Evolutionary conservation across 305 asterid genomes (phyloP).

Genomic region (Solanum hybrid): DNA sequence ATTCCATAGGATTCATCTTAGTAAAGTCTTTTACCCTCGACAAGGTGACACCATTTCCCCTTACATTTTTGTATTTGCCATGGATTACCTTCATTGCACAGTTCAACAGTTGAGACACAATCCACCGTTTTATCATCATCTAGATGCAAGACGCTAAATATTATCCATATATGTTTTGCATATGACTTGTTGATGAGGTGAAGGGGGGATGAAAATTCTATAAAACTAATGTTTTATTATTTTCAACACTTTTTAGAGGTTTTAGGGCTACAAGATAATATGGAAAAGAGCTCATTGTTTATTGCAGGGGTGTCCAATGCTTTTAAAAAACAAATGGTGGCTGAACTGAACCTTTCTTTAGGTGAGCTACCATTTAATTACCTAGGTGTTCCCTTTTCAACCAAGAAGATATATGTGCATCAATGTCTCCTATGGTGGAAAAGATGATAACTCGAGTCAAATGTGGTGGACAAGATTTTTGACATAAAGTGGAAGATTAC

Average conservation of each 20-base stretch:
- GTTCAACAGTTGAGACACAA: neutral
- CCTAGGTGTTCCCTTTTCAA: neutral
- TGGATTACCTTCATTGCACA: neutral
- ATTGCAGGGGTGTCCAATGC: neutral
- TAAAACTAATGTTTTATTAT: neutral
- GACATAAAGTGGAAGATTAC: neutral
- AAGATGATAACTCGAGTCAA: neutral
- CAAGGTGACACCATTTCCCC: neutral
- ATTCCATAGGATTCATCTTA: too few relatives aligned
- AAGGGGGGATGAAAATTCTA: neutral
- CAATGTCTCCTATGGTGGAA: neutral
- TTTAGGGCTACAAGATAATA: too few relatives aligned
- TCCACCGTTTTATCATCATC: neutral
- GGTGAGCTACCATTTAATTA: neutral
- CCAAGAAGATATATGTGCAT: neutral
- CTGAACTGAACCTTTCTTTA: too few relatives aligned
- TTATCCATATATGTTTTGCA: neutral
- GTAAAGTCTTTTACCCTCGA: too few relatives aligned
- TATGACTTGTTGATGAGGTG: neutral
- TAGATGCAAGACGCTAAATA: too few relatives aligned
- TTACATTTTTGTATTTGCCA: neutral
- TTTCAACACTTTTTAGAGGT: neutral
- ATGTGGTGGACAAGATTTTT: neutral
- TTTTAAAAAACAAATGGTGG: too few relatives aligned
- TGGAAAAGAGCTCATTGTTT: neutral